These are phyloP conservation scores for Agaricus subrufescens DNA, from an alignment of 768 basidiomycete genomes.

Conservation along the genomic window DNA sequence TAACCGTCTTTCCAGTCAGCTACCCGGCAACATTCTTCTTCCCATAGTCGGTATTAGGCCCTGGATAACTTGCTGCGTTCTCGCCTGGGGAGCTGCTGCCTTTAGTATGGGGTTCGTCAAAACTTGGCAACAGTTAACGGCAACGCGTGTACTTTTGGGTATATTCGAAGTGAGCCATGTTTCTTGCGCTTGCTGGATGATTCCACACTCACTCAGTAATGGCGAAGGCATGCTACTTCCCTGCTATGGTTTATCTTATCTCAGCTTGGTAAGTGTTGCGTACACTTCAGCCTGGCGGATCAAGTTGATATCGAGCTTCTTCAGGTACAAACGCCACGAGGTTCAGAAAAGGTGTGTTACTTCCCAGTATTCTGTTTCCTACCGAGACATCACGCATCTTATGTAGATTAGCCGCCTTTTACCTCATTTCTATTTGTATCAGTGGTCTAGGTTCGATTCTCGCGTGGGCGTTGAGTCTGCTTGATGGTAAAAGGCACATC, in stretches of 20 bases:
- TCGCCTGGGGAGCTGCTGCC: slow-evolving; percentile 26
- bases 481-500: slow-evolving; percentile 34
- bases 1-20: slow-evolving; percentile 18
- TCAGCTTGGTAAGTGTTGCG: slow-evolving; percentile 10
- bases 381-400: slow-evolving; percentile 1
- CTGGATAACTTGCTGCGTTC: slow-evolving; percentile 23
- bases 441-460: slow-evolving; percentile 39
- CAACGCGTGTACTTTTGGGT: slow-evolving; percentile 24
- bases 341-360: slow-evolving; percentile 35
- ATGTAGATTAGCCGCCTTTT: slow-evolving; percentile 32
- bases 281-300: not conserved
- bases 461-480: slow-evolving; percentile 35
- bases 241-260: slow-evolving; percentile 12
- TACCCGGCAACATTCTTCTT: slow-evolving; percentile 26
- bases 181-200: no score
- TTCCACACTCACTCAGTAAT: not conserved
- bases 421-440: slow-evolving; percentile 34
- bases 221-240: slow-evolving; percentile 11
- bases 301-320: not conserved
- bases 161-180: slow-evolving; percentile 22
- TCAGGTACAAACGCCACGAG: slow-evolving; percentile 43
- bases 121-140: slow-evolving; percentile 23
- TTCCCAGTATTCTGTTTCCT: not conserved
- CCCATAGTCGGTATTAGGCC: slow-evolving; percentile 21
- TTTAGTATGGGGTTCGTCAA: slow-evolving; percentile 28